Conservation (phyloP, 208 protist species). For the Vickermania spadyakhi region DNA sequence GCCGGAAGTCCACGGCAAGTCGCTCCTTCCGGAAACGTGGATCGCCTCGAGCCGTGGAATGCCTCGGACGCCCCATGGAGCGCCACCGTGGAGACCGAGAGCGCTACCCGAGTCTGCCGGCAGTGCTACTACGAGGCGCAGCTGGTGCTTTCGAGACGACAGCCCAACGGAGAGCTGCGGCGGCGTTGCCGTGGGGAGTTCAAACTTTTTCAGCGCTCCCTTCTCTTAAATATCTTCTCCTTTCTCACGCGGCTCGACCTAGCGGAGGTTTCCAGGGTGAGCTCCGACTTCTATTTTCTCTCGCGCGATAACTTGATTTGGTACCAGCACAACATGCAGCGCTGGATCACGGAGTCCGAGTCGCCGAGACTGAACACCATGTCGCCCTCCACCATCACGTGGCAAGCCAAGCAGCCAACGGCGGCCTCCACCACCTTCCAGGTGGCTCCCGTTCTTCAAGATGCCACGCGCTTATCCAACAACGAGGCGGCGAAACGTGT, state of each 20-base stretch:
- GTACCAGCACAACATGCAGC: constrained; percentile 79
- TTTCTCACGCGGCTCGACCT: constrained; percentile 54
- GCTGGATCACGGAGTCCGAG: constrained; percentile 38
- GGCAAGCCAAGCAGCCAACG: not conserved
- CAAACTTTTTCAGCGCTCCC: constrained; percentile 69
- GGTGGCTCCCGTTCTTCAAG: constrained; percentile 16
- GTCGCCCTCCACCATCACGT: not conserved
- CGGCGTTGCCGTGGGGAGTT: constrained; percentile 74
- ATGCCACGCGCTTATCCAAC: constrained; percentile 35
- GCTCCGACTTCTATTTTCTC: constrained; percentile 84
- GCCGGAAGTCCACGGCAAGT: not conserved
- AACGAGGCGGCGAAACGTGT: constrained; percentile 62
- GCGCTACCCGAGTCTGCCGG: constrained; percentile 26
- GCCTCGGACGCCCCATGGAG: not conserved
- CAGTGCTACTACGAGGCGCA: constrained; percentile 77
- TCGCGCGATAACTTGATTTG: constrained; percentile 79
- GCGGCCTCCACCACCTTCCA: constrained; percentile 6
- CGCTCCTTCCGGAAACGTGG: not conserved
- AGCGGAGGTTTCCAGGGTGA: constrained; percentile 38
- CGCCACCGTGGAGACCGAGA: not conserved
- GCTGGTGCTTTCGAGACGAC: constrained; percentile 62
- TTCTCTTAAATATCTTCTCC: constrained; percentile 66
- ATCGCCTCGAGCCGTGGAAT: no score
- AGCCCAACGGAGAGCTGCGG: constrained; percentile 44
- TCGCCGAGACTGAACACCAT: constrained; percentile 17